Evolutionary conservation across 1,284 basidiomycete species (phyloP).

Genomic region (Fomes fomentarius): DNA sequence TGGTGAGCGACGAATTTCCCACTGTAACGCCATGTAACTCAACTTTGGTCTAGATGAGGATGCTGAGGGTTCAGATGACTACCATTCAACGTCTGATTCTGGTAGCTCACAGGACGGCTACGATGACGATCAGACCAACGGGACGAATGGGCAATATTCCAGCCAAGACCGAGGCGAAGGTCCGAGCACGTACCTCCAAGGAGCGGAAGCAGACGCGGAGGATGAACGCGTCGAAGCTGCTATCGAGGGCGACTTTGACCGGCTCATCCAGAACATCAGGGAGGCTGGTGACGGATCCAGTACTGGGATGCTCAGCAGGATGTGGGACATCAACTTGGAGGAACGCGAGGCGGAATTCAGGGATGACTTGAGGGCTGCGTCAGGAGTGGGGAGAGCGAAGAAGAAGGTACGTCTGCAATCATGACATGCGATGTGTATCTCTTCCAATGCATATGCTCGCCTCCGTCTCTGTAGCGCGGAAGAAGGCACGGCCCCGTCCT

Average conservation of each 20-base stretch:
- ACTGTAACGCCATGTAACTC: background rate
- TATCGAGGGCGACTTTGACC: slow-evolving; percentile 43
- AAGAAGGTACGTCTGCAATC: slow-evolving; percentile 42
- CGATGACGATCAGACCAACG: background rate
- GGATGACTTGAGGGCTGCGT: slow-evolving; percentile 70
- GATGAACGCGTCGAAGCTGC: slow-evolving; percentile 27
- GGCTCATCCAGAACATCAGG: slow-evolving; percentile 65
- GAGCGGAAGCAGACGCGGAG: slow-evolving; percentile 17
- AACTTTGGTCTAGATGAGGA: slow-evolving; percentile 11
- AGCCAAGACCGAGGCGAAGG: background rate
- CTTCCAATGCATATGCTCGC: background rate
- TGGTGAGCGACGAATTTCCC: background rate
- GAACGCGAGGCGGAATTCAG: slow-evolving; percentile 69
- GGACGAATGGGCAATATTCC: background rate
- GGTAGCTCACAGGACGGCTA: background rate
- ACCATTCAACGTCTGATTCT: slow-evolving; percentile 12
- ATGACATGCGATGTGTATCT: too few relatives aligned
- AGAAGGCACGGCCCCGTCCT: slow-evolving; percentile 57
- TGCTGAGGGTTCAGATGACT: slow-evolving; percentile 15
- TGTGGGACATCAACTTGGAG: slow-evolving; percentile 71
- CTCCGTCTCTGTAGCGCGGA: slow-evolving; percentile 33
- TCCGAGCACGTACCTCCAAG: background rate
- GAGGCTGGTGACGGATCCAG: slow-evolving; percentile 49
- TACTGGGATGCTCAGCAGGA: slow-evolving; percentile 53
- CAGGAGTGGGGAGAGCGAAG: slow-evolving; percentile 63